Evolutionary conservation across 352 stramenopile species (phyloP).

Genomic region (Globisporangium mamillatum): DNA sequence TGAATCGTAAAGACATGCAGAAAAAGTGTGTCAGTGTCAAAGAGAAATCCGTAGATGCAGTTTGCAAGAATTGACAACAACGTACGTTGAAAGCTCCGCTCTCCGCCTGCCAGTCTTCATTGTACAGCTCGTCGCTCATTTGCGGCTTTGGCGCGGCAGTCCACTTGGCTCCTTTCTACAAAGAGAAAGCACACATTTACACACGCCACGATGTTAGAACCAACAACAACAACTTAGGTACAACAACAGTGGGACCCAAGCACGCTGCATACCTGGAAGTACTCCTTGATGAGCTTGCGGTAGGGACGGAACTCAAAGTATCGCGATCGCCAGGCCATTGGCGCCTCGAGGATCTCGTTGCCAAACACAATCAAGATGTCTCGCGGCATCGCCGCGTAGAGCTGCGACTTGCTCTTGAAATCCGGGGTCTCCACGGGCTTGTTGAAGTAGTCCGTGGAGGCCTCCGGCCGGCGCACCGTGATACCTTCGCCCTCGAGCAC

Average conservation of each 20-base stretch:
- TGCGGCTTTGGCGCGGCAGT: slow-evolving; percentile 86
- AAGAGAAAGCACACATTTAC: background rate
- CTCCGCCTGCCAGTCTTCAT: slow-evolving; percentile 81
- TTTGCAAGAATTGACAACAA: background rate
- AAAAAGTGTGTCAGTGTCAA: background rate
- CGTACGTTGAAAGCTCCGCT: slow-evolving; percentile 72
- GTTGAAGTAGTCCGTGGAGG: slow-evolving; percentile 64
- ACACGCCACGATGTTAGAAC: background rate
- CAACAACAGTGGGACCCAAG: background rate
- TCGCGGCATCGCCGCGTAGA: slow-evolving; percentile 88
- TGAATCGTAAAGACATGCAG: slow-evolving; percentile 9
- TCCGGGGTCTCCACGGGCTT: slow-evolving; percentile 77
- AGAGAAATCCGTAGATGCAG: background rate
- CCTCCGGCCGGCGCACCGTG: slow-evolving; percentile 78
- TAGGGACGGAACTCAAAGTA: slow-evolving; percentile 91
- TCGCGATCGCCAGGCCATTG: slow-evolving; percentile 88
- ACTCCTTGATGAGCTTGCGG: slow-evolving; percentile 88
- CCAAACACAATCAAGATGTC: slow-evolving; percentile 89
- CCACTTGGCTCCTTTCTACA: slow-evolving; percentile 79
- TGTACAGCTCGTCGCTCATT: slow-evolving; percentile 90
- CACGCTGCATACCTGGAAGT: slow-evolving; percentile 60
- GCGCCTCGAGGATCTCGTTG: slow-evolving; percentile 88
- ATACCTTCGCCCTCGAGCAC: slow-evolving; percentile 85
- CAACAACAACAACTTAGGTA: background rate
- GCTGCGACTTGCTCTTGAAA: slow-evolving; percentile 78